Conservation (phyloP, 2,329 filamentous ascomycete genomes). For the Aureobasidium sp. region DNA sequence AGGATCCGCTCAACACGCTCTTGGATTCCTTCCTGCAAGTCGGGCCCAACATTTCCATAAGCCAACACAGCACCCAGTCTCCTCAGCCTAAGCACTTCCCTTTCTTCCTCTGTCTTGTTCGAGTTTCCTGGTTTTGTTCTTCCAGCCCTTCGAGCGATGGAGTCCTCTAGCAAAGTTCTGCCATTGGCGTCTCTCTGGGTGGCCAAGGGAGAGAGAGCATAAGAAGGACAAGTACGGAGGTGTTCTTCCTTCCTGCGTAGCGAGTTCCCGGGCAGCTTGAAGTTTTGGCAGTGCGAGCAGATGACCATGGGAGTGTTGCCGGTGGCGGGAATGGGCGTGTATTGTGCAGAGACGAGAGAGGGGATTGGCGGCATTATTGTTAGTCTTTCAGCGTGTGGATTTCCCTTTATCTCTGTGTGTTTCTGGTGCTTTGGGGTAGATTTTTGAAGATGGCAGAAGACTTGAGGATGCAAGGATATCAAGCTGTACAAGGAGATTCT, state of each 20-base stretch:
- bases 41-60: background rate
- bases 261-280: slow-evolving; percentile 1
- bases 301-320: background rate
- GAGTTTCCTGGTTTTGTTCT: background rate
- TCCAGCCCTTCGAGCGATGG: background rate
- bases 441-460: background rate
- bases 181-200: background rate
- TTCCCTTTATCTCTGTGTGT: too few relatives aligned
- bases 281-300: background rate
- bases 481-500: too few relatives aligned
- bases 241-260: slow-evolving; percentile 7
- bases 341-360: background rate
- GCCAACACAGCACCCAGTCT: background rate
- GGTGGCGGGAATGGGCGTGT: background rate
- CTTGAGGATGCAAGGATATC: background rate
- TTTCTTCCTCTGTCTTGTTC: background rate
- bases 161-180: background rate
- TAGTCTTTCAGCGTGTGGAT: background rate
- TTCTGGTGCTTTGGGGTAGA: too few relatives aligned
- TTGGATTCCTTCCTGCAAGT: background rate
- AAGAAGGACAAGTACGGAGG: background rate
- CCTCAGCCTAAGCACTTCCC: background rate
- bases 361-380: slow-evolving; percentile 2
- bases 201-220: background rate
- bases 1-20: background rate